Conservation (phyloP, 73 alveolate genomes). For the Tetrahymena malaccensis region DNA sequence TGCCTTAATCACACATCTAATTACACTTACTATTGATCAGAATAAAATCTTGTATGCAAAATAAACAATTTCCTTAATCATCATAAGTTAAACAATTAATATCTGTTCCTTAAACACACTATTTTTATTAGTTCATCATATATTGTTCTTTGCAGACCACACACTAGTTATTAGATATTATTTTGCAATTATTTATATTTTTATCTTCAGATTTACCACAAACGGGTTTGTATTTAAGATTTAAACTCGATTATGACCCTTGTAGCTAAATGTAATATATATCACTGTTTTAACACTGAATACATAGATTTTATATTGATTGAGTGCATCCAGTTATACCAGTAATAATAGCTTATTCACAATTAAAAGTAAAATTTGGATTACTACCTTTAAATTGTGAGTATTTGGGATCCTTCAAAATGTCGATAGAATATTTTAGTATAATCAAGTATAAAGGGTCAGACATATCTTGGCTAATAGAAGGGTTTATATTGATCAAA, state of each 20-base stretch:
- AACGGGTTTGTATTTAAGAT: neutral
- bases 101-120: neutral
- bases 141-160: neutral
- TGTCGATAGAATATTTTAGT: neutral
- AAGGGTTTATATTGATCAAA: neutral
- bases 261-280: too few species aligned
- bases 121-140: neutral
- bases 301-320: neutral
- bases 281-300: neutral
- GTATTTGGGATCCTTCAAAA: neutral
- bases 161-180: neutral
- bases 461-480: neutral
- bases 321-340: neutral
- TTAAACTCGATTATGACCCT: too few species aligned
- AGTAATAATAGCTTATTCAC: neutral
- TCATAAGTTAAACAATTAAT: neutral
- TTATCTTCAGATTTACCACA: neutral
- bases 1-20: neutral
- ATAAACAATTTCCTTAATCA: neutral
- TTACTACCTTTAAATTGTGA: neutral
- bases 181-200: neutral
- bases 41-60: neutral
- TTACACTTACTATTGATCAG: neutral
- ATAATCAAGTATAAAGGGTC: neutral
- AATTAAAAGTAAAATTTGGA: neutral